Evolutionary conservation across 768 basidiomycete species (phyloP).

Genomic region (Leucosporidium creatinivorum): DNA sequence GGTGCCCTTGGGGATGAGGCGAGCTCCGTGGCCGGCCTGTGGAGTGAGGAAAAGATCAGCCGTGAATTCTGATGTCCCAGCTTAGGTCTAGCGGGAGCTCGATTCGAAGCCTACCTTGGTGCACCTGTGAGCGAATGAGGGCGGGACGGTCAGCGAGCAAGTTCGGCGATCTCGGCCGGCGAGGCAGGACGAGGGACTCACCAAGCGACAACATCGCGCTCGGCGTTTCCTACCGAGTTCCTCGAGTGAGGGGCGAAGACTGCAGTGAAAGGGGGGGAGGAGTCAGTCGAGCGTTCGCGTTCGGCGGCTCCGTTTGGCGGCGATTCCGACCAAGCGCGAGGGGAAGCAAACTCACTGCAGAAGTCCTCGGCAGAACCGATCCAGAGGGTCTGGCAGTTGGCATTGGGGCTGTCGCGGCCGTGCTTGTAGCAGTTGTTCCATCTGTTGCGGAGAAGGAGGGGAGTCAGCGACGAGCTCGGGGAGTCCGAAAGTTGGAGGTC

Average conservation of each 20-base stretch:
- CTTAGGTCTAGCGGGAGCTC: no score
- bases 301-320: no score
- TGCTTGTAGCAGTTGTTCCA: constrained; percentile 49
- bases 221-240: background rate
- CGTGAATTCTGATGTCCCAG: no score
- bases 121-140: no score
- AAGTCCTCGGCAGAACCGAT: constrained; percentile 31
- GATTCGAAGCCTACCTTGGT: no score
- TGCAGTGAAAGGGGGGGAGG: background rate
- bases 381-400: constrained; percentile 52
- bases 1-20: constrained; percentile 33
- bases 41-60: constrained; percentile 38
- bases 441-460: background rate
- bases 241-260: background rate
- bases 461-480: no score
- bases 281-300: background rate
- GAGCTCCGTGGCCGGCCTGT: constrained; percentile 44
- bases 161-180: no score
- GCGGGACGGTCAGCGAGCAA: no score
- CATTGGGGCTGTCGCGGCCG: constrained; percentile 46
- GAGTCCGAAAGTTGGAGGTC: no score
- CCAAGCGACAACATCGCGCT: constrained; percentile 57
- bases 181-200: constrained; percentile 42
- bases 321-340: background rate
- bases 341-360: constrained; percentile 41